Percentiles rank a stretch among this genome's conserved stretches.
phyloP scores from a whole-genome alignment of 2,329 filamentous ascomycete genomes.

The Zymoseptoria pseudotritici region DNA sequence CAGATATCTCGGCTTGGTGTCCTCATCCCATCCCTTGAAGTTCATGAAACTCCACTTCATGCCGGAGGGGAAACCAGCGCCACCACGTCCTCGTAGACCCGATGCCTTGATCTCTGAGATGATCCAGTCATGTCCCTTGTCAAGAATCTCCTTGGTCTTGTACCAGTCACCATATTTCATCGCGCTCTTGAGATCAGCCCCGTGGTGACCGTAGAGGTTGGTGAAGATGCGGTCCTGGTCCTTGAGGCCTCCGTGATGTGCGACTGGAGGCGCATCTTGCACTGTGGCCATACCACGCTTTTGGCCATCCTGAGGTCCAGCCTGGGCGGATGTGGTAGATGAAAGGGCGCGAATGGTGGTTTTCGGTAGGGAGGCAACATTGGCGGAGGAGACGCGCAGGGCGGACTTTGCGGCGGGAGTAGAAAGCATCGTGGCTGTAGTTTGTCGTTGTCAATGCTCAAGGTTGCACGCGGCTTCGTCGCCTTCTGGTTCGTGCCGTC shows the following conservation, averaged over 20 bases:
- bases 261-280: slow-evolving; percentile 48
- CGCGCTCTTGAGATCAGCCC: slow-evolving; percentile 82
- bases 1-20: slow-evolving; percentile 87
- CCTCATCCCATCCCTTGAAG: slow-evolving; percentile 99
- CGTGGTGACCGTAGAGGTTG: slow-evolving; percentile 92
- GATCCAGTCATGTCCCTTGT: slow-evolving; percentile 98
- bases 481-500: slow-evolving; percentile 11
- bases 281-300: slow-evolving; percentile 61
- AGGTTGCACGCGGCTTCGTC: slow-evolving; percentile 19
- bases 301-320: slow-evolving; percentile 34
- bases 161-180: slow-evolving; percentile 99
- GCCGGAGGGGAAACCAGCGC: slow-evolving; percentile 94
- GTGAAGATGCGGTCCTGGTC: slow-evolving; percentile 99
- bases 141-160: slow-evolving; percentile 96
- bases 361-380: slow-evolving; percentile 19
- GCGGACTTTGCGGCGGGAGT: slow-evolving; percentile 25
- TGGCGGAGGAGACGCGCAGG: slow-evolving; percentile 21
- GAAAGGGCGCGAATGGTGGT: slow-evolving; percentile 27
- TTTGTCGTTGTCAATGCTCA: background rate
- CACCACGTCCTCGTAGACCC: slow-evolving; percentile 88
- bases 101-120: slow-evolving; percentile 97
- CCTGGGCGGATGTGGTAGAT: slow-evolving; percentile 19
- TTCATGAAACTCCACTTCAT: slow-evolving; percentile 99
- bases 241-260: slow-evolving; percentile 74
- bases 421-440: slow-evolving; percentile 23